phyloP scores from a whole-genome alignment of 805 yeast species.

The Candida xiaguanensis region DNA sequence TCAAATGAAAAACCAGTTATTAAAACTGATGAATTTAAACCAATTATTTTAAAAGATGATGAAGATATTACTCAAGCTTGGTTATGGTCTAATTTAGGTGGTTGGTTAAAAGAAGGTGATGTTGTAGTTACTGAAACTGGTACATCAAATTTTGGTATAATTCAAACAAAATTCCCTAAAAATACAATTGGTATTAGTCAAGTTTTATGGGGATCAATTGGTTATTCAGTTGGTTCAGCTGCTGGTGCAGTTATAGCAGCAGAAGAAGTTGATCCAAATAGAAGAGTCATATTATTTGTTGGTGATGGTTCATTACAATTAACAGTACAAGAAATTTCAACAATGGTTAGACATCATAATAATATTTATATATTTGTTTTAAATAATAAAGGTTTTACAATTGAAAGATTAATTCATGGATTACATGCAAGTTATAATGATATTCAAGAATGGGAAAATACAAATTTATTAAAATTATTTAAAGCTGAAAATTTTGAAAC shows the following conservation, averaged over 20 bases:
- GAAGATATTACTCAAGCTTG: constrained; percentile 23
- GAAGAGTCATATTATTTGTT: constrained; percentile 37
- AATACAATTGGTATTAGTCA: constrained; percentile 30
- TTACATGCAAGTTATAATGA: constrained; percentile 33
- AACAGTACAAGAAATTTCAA: constrained; percentile 38
- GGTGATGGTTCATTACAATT: constrained; percentile 42
- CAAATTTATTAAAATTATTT: constrained; percentile 28
- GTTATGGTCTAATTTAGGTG: constrained; percentile 27
- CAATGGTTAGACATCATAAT: constrained; percentile 33
- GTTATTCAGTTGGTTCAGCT: constrained; percentile 32
- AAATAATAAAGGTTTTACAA: constrained; percentile 39
- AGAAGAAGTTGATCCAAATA: constrained; percentile 26
- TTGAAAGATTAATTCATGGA: constrained; percentile 39
- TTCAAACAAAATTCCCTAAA: constrained; percentile 28
- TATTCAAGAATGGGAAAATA: constrained; percentile 38
- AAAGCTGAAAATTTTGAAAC: constrained; percentile 28
- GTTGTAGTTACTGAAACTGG: constrained; percentile 34
- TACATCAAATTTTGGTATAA: constrained; percentile 33
- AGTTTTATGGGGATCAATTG: constrained; percentile 35
- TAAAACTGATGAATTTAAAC: constrained; percentile 14
- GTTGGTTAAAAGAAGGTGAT: constrained; percentile 29
- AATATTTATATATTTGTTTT: constrained; percentile 36
- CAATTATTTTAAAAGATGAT: constrained; percentile 7
- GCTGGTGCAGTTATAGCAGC: constrained; percentile 34
- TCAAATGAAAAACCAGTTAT: constrained; percentile 10